Conservation (phyloP, 2,329 filamentous ascomycete genomes). For the Penicillium corylophilum region DNA sequence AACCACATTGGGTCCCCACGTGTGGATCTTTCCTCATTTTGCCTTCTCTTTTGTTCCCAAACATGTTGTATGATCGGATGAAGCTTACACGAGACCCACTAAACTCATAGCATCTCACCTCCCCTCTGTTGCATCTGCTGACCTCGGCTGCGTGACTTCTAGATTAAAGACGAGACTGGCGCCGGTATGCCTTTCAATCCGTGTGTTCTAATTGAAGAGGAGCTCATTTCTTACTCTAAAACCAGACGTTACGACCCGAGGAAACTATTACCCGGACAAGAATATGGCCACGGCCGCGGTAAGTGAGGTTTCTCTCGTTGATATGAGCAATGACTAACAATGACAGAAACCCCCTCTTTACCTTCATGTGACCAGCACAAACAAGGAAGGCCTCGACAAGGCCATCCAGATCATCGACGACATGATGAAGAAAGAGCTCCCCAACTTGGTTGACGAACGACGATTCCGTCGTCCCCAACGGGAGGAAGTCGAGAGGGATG, state of each 20-base stretch:
- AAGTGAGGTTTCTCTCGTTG: slow-evolving; percentile 42
- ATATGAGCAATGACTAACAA: not conserved
- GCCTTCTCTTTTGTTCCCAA: slow-evolving; percentile 23
- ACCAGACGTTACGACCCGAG: slow-evolving; percentile 97
- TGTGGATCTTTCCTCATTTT: slow-evolving; percentile 20
- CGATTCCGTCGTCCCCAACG: slow-evolving; percentile 80
- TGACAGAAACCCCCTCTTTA: slow-evolving; percentile 85
- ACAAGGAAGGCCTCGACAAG: slow-evolving; percentile 85
- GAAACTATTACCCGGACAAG: slow-evolving; percentile 96
- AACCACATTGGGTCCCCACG: slow-evolving; percentile 34
- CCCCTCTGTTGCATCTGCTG: slow-evolving; percentile 87
- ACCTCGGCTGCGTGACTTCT: slow-evolving; percentile 81
- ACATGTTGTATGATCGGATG: slow-evolving; percentile 56
- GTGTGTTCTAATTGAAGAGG: slow-evolving; percentile 45
- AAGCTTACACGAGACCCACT: slow-evolving; percentile 66
- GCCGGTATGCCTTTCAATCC: slow-evolving; percentile 77
- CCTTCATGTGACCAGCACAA: slow-evolving; percentile 90
- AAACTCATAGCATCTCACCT: slow-evolving; percentile 56
- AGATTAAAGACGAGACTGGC: slow-evolving; percentile 99
- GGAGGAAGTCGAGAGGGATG: slow-evolving; percentile 81
- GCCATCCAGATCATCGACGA: slow-evolving; percentile 88
- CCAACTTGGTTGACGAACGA: slow-evolving; percentile 90
- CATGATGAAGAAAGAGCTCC: slow-evolving; percentile 92
- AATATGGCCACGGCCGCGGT: slow-evolving; percentile 93
- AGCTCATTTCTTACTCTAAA: slow-evolving; percentile 60